These are phyloP conservation scores for Aureobasidium namibiae DNA, from an alignment of 2,329 filamentous ascomycete genomes.

Conservation along the genomic window DNA sequence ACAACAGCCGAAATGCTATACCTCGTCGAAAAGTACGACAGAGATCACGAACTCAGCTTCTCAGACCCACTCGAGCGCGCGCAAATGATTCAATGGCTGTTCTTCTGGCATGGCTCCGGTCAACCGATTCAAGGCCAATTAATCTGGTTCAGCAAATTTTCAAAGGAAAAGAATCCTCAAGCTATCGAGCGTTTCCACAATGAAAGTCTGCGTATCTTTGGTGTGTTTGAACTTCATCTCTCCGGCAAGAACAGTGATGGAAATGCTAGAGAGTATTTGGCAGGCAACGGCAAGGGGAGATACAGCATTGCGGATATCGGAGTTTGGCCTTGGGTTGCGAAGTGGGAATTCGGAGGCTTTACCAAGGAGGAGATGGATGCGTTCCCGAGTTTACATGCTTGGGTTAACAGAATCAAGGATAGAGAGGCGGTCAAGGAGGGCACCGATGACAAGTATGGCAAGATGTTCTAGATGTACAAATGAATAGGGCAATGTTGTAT, in stretches of 20 bases:
- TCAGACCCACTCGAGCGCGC: slow-evolving; percentile 43
- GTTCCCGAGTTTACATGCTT: slow-evolving; percentile 46
- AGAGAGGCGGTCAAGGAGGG: slow-evolving; percentile 41
- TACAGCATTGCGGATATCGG: slow-evolving; percentile 48
- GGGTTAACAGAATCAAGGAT: slow-evolving; percentile 45
- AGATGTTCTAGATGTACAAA: background rate
- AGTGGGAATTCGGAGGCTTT: slow-evolving; percentile 36
- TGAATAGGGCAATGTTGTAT: too few relatives aligned
- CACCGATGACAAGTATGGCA: slow-evolving; percentile 31
- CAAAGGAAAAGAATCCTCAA: slow-evolving; percentile 37
- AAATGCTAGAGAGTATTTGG: slow-evolving; percentile 40
- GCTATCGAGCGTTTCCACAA: slow-evolving; percentile 45
- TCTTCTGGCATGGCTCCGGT: slow-evolving; percentile 44
- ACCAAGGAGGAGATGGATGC: slow-evolving; percentile 40
- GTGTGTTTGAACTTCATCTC: slow-evolving; percentile 48
- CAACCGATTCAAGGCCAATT: slow-evolving; percentile 38
- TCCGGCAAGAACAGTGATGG: slow-evolving; percentile 44
- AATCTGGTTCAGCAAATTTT: slow-evolving; percentile 38
- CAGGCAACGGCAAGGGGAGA: slow-evolving; percentile 46
- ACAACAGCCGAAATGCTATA: slow-evolving; percentile 47
- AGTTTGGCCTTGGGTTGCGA: slow-evolving; percentile 44
- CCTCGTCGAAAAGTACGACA: slow-evolving; percentile 42
- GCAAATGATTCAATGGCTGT: slow-evolving; percentile 44
- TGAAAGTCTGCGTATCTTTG: slow-evolving; percentile 44
- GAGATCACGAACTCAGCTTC: slow-evolving; percentile 44